Percentiles rank a stretch among this genome's conserved stretches.
Conservation (phyloP, 768 basidiomycete genomes). For the Albatrellus ellisii region DNA sequence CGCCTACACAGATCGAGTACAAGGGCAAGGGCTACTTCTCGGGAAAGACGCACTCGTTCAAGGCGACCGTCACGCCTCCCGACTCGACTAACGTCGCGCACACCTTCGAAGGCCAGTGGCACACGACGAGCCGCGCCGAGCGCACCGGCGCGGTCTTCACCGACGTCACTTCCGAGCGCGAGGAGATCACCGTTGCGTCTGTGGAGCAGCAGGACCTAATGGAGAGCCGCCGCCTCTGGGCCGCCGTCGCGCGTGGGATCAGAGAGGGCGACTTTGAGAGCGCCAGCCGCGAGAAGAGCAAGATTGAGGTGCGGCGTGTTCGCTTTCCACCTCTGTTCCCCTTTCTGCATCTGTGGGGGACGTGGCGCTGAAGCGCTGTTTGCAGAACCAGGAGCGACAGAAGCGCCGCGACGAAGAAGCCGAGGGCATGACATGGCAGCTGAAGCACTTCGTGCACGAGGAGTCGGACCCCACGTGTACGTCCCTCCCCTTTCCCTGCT, state of each 20-base stretch:
- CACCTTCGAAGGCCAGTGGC: slow-evolving; percentile 74
- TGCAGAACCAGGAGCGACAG: slow-evolving; percentile 86
- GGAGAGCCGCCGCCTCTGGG: slow-evolving; percentile 84
- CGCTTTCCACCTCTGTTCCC: slow-evolving; percentile 7
- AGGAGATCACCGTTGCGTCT: slow-evolving; percentile 55
- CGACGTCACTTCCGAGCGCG: slow-evolving; percentile 60
- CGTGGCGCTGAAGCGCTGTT: neutral
- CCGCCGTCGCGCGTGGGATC: slow-evolving; percentile 81
- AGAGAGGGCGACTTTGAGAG: slow-evolving; percentile 82
- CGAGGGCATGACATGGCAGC: slow-evolving; percentile 56
- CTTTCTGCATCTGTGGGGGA: neutral
- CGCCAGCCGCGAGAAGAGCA: slow-evolving; percentile 79
- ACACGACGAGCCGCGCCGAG: slow-evolving; percentile 44
- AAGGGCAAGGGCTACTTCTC: slow-evolving; percentile 94
- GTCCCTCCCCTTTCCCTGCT: slow-evolving; percentile 17
- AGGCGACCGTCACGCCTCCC: slow-evolving; percentile 51
- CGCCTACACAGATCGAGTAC: slow-evolving; percentile 53
- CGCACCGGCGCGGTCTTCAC: slow-evolving; percentile 49
- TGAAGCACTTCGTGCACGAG: slow-evolving; percentile 66
- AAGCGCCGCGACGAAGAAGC: slow-evolving; percentile 70
- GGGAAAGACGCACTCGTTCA: slow-evolving; percentile 89
- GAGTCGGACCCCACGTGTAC: slow-evolving; percentile 63
- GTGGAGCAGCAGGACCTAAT: slow-evolving; percentile 60
- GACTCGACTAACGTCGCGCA: slow-evolving; percentile 16
- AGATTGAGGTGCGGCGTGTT: slow-evolving; percentile 61